These are phyloP conservation scores for Hypholoma fasciculare DNA, from an alignment of 768 basidiomycete species.

Conservation along the genomic window DNA sequence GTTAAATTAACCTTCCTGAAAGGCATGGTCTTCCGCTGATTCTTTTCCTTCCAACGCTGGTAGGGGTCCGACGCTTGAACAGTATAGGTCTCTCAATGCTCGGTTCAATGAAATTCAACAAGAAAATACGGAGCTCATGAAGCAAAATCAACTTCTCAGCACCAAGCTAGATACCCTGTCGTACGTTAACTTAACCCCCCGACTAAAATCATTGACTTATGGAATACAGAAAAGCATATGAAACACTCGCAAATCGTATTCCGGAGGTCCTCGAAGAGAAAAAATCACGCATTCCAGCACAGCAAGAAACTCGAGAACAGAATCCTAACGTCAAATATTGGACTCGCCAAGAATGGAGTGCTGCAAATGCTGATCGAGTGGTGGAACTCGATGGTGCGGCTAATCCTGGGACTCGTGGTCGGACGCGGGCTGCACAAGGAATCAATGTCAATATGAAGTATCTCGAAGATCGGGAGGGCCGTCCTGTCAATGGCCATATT, in stretches of 20 bases:
- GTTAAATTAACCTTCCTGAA: neutral
- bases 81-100: neutral
- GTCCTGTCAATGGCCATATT: neutral
- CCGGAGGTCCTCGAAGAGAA: no score
- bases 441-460: constrained; percentile 1
- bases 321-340: neutral
- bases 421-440: neutral
- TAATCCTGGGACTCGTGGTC: neutral
- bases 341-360: neutral
- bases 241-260: neutral
- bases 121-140: neutral
- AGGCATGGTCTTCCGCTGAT: neutral
- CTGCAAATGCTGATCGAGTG: neutral
- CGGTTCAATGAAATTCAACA: neutral
- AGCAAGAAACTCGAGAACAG: neutral
- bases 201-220: neutral
- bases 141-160: neutral
- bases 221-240: neutral
- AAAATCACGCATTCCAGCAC: neutral
- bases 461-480: neutral
- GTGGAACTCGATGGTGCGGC: neutral
- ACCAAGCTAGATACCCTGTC: neutral
- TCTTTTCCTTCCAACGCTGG: neutral
- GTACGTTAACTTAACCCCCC: neutral
- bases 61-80: neutral